Conservation (phyloP, 2,329 filamentous ascomycete species). For the Verticillium isaacii region DNA sequence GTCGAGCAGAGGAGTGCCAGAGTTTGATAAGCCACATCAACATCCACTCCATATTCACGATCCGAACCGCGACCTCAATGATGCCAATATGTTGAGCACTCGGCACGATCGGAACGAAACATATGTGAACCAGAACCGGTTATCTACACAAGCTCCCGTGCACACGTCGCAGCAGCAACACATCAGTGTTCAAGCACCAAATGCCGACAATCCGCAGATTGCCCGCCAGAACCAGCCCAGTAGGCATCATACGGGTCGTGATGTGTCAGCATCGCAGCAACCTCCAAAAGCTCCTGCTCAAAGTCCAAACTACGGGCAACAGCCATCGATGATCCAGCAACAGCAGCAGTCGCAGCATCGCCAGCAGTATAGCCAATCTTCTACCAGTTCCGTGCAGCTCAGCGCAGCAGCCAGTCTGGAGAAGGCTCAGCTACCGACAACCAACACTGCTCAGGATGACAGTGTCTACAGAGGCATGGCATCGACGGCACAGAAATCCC, state of each 20-base stretch:
- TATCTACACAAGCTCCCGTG: neutral
- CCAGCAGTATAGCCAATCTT: neutral
- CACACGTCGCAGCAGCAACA: neutral
- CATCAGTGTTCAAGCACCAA: neutral
- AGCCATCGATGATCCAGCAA: conserved; percentile 6
- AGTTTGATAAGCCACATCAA: neutral
- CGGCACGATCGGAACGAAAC: neutral
- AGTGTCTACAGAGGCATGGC: neutral
- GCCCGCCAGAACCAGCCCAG: neutral
- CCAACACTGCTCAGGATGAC: conserved; percentile 9
- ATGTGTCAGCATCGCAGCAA: neutral
- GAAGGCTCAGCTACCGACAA: conserved; percentile 3
- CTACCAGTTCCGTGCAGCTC: neutral
- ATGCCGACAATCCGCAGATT: neutral
- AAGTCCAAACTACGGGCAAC: neutral
- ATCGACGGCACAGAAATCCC: conserved; percentile 1
- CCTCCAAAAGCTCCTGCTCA: neutral
- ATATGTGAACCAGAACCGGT: neutral
- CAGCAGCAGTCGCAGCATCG: conserved; percentile 17
- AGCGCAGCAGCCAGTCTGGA: neutral
- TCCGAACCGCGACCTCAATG: neutral
- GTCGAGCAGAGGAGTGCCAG: neutral
- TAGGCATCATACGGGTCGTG: neutral
- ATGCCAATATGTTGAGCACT: neutral
- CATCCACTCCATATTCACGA: neutral